Percentiles rank a stretch among this genome's conserved stretches.
Conservation (phyloP, 2,329 filamentous ascomycete genomes). For the Fusarium nisikadoi region DNA sequence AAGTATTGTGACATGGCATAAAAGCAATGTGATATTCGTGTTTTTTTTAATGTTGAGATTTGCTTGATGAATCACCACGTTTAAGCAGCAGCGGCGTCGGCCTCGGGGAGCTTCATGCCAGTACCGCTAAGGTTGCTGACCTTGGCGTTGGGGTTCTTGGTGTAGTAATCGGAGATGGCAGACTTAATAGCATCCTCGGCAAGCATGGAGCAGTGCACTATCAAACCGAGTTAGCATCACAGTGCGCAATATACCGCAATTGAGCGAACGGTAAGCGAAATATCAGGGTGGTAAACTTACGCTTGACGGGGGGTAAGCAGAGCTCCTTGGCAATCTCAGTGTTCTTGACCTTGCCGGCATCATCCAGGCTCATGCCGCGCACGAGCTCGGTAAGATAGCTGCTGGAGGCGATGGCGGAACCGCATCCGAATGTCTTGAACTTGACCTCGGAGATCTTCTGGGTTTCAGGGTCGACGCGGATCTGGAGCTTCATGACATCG, state of each 20-base stretch:
- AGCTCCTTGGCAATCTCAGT: constrained; percentile 98
- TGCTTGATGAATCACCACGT: neutral
- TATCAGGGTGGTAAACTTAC: constrained; percentile 62
- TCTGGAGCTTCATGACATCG: constrained; percentile 85
- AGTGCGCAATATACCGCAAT: constrained; percentile 20
- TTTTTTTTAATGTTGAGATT: constrained; percentile 3
- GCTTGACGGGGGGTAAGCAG: constrained; percentile 86
- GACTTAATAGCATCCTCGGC: constrained; percentile 93
- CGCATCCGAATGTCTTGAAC: constrained; percentile 98
- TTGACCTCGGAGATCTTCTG: constrained; percentile 94
- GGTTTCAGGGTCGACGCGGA: constrained; percentile 86
- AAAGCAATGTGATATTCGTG: constrained; percentile 11
- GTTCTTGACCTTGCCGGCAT: constrained; percentile 92
- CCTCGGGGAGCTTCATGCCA: constrained; percentile 71
- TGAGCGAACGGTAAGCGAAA: neutral
- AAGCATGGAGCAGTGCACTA: constrained; percentile 92
- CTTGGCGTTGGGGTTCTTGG: constrained; percentile 82
- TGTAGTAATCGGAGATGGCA: constrained; percentile 89
- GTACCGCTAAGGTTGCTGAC: constrained; percentile 82
- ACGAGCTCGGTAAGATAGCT: constrained; percentile 96
- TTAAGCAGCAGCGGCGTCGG: constrained; percentile 53
- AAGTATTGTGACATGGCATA: constrained; percentile 13
- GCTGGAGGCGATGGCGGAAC: constrained; percentile 91
- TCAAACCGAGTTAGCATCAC: constrained; percentile 42
- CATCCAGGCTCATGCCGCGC: constrained; percentile 92